Conservation (phyloP, 257 asterid species). For the Cordia subcordata region DNA sequence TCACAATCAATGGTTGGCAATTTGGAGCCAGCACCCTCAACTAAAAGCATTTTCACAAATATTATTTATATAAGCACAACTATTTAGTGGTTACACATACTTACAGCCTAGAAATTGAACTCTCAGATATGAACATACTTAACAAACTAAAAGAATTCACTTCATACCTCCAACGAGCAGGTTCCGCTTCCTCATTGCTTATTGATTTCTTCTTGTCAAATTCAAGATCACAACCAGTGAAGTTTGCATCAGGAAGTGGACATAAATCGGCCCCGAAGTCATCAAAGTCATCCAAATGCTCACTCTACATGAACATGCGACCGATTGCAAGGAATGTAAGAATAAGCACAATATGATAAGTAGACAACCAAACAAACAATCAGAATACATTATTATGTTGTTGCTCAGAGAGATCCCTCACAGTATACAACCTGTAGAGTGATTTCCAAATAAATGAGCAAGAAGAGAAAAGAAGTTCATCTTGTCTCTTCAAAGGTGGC, state of each 20-base stretch:
- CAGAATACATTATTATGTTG: too few relatives aligned
- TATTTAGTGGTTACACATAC: too few relatives aligned
- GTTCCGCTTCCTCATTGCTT: slow-evolving; percentile 27
- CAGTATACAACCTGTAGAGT: too few relatives aligned
- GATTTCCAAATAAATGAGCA: too few relatives aligned
- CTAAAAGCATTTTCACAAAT: too few relatives aligned
- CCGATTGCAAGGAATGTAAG: neutral
- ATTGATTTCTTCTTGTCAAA: slow-evolving; percentile 22
- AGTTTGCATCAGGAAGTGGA: slow-evolving; percentile 31
- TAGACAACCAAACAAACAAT: slow-evolving; percentile 1
- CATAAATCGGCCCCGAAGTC: slow-evolving; percentile 38
- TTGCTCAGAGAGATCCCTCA: too few relatives aligned
- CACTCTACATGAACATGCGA: slow-evolving; percentile 31
- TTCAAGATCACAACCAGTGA: slow-evolving; percentile 30
- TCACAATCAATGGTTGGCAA: too few relatives aligned
- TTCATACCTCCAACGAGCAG: slow-evolving; percentile 46
- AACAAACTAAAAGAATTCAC: neutral
- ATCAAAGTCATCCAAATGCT: slow-evolving; percentile 28
- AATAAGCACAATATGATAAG: slow-evolving; percentile 8
- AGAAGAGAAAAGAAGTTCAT: too few relatives aligned
- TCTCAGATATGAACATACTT: neutral
- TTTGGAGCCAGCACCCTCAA: too few relatives aligned
- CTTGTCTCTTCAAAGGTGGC: too few relatives aligned
- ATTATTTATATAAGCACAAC: too few relatives aligned
- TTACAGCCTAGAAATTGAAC: too few relatives aligned